Evolutionary conservation across 2,329 filamentous ascomycete species (phyloP), one percentile per base, ranked within the genome.

Genomic region (Cercospora citrullina): DNA sequence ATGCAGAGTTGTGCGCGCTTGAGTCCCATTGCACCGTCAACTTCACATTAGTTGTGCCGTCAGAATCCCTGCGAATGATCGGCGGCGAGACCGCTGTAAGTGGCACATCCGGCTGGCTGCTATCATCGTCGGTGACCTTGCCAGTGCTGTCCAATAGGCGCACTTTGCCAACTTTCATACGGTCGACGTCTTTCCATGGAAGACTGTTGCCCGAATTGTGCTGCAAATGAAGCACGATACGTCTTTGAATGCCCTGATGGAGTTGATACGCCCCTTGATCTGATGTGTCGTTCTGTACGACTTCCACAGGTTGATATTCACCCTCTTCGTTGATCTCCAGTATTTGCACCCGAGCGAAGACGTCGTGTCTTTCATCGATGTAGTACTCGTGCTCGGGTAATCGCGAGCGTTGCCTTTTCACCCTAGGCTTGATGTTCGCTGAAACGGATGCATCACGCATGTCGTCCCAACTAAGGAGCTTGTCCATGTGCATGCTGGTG

Each of bases 381-480:
- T 90, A 96, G 77, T 96, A 99, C 73, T 99, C 94, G 0, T 91
- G 91, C 79, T 99, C 95, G 12, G 92, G 90, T 72, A 99, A 89
- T 10, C 95, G 87, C 26, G 91, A 86, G 51, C 83, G 83, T 65
- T 86, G 85, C 18, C 87, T 86, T 58, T 71, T 70, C 26, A 59
- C 64, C 39, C 65, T 64, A 12, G 64, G 68, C 70, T 87, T 86
- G 60, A 89, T 84, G 18, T 87, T 86, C 2, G 82, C 81, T 23
- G 81, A 80, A 59, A 85, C 84, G 2, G 85, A 84, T 26, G 86
- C 84, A 79, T 99, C 94, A 67, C 94, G 89, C 90, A 99, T 97
- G 75, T 98, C 95, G 77, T 99, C 95, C 95, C 95, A 99, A 81
- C 95, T 99, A 12, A 97, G 87, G 61, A 99, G 85, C 82, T 97